phyloP scores from a whole-genome alignment of 78 protist genomes.

The Cavenderia fasciculata region DNA sequence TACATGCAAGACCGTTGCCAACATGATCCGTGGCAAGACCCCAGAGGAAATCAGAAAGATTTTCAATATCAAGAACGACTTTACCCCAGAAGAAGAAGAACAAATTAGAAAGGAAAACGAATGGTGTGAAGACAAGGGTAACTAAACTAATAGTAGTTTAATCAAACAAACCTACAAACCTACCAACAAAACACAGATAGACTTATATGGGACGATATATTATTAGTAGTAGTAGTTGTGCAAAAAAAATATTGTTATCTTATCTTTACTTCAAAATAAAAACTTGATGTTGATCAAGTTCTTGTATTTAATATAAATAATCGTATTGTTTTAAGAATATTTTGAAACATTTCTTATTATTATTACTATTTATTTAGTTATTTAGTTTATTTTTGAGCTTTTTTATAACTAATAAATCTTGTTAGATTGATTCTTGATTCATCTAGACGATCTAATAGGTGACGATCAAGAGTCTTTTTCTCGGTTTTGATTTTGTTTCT shows the following conservation, averaged over 20 bases:
- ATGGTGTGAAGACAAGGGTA: conserved; percentile 95
- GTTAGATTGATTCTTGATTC: conserved; percentile 74
- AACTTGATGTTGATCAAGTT: no score
- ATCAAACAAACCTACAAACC: no score
- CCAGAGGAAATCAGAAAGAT: conserved; percentile 96
- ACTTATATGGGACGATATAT: no score
- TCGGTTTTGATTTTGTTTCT: conserved; percentile 62
- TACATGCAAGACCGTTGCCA: conserved; percentile 96
- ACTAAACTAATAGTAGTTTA: conserved; percentile 38
- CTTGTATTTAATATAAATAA: no score
- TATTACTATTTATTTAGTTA: no score
- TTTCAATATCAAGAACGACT: conserved; percentile 92
- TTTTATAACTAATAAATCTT: conserved; percentile 57
- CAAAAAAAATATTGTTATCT: no score
- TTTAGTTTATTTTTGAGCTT: conserved; percentile 55
- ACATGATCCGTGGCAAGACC: conserved; percentile 95
- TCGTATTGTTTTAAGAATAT: no score
- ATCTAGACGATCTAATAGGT: conserved; percentile 62
- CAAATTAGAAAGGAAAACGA: conserved; percentile 95
- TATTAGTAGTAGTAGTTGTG: no score
- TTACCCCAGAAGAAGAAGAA: conserved; percentile 98
- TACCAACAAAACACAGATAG: no score
- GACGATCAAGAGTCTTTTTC: conserved; percentile 62
- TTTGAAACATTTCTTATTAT: no score
- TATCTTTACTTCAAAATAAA: no score